Percentiles rank a stretch among this genome's conserved stretches.
phyloP scores from a whole-genome alignment of 306 rosid genomes.

The Coriaria nepalensis region DNA sequence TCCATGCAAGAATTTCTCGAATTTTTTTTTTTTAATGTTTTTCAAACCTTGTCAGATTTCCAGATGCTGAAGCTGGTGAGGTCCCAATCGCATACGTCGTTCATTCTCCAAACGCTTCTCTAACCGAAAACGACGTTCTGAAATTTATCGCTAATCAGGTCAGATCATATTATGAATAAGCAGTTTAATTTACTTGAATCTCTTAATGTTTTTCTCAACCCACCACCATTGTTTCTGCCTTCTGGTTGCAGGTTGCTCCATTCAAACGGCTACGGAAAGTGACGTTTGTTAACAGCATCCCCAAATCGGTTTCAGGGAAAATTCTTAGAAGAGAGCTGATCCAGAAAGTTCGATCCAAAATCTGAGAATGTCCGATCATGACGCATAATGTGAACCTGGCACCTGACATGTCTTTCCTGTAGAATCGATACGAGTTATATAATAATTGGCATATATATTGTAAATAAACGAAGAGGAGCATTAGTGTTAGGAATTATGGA shows the following conservation, averaged over 20 bases:
- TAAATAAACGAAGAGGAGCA: too few species aligned
- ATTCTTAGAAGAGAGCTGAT: slow-evolving; percentile 81
- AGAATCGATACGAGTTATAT: too few species aligned
- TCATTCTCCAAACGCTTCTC: slow-evolving; percentile 50
- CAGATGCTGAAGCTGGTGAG: slow-evolving; percentile 92
- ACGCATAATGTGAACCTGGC: not conserved
- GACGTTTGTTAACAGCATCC: slow-evolving; percentile 58
- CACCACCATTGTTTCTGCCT: too few species aligned
- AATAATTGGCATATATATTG: too few species aligned
- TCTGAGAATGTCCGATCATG: slow-evolving; percentile 16
- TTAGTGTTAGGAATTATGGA: too few species aligned
- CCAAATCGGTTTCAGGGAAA: slow-evolving; percentile 75
- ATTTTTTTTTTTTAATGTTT: too few species aligned
- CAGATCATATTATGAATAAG: not conserved
- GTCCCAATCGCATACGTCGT: slow-evolving; percentile 78
- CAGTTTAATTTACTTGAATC: not conserved
- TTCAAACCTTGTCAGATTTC: slow-evolving; percentile 31
- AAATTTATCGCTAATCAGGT: slow-evolving; percentile 66
- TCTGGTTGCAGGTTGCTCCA: slow-evolving; percentile 89
- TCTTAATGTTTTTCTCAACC: not conserved
- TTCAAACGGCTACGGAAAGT: slow-evolving; percentile 73
- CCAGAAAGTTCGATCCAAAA: slow-evolving; percentile 53
- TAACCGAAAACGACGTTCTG: slow-evolving; percentile 56
- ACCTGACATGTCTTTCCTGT: too few species aligned
- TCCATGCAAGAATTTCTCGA: too few species aligned